These are phyloP conservation scores for Brassica rapa DNA, from an alignment of 345 rosid species.

Conservation along the genomic window DNA sequence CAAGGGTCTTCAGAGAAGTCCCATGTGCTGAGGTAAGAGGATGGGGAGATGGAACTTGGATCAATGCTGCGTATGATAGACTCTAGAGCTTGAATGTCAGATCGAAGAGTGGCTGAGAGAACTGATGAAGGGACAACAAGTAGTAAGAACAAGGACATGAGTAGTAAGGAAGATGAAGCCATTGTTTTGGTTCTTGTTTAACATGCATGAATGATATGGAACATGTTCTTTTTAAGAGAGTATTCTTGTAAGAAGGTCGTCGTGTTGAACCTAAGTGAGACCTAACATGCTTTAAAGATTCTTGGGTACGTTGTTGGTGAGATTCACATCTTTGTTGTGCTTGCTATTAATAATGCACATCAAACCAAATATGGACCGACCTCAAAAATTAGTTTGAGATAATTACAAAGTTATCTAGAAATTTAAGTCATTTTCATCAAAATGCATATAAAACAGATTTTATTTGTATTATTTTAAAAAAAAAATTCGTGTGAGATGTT, in stretches of 20 bases:
- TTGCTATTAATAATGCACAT: not conserved
- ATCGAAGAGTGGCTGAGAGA: constrained; percentile 41
- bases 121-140: constrained; percentile 33
- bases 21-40: constrained; percentile 57
- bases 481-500: not conserved
- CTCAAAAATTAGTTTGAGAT: not conserved
- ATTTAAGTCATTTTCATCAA: not conserved
- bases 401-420: not conserved
- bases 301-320: constrained; percentile 31
- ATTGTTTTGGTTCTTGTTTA: constrained; percentile 36
- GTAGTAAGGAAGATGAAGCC: constrained; percentile 22
- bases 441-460: not conserved
- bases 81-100: constrained; percentile 50
- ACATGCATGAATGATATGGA: constrained; percentile 8
- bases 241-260: not conserved
- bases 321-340: constrained; percentile 32
- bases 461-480: not conserved
- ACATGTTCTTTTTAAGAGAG: constrained; percentile 31
- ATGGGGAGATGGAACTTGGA: constrained; percentile 47
- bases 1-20: constrained; percentile 46
- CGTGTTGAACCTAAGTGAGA: constrained; percentile 38
- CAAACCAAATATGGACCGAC: constrained; percentile 25
- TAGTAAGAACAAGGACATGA: constrained; percentile 29
- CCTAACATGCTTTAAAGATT: constrained; percentile 28
- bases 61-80: constrained; percentile 45